A percentile compares a stretch with the other conserved stretches of the same genome.
phyloP scores from a whole-genome alignment of 148 eudicot genomes.

The Rhododendron vialii region DNA sequence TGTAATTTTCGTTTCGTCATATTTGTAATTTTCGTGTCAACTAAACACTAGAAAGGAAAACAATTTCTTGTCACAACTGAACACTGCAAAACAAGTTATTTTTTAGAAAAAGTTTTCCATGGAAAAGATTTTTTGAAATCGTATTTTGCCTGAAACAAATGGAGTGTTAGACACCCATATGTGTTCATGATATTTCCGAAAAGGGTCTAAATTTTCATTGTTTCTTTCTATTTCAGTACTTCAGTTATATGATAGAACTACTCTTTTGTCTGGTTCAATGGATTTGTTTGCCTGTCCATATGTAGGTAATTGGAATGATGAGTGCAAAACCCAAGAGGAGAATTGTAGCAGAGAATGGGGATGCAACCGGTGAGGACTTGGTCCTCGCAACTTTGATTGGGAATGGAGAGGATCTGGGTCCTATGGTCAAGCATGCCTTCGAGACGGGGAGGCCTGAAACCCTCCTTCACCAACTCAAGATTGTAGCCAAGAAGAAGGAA shows the following conservation, averaged over 20 bases:
- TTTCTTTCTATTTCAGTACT: background rate
- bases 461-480: conserved; percentile 71
- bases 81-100: no score
- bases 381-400: conserved; percentile 77
- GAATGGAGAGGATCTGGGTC: conserved; percentile 88
- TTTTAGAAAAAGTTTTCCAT: no score
- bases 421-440: conserved; percentile 79
- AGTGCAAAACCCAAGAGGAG: conserved; percentile 65
- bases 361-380: conserved; percentile 63
- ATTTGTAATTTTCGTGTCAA: no score
- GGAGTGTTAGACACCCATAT: background rate
- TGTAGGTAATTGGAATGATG: conserved; percentile 35
- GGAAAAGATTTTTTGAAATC: no score
- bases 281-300: background rate
- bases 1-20: no score
- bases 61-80: no score
- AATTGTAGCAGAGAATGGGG: conserved; percentile 66
- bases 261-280: background rate
- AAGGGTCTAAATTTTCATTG: background rate
- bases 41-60: no score
- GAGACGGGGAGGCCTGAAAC: conserved; percentile 73
- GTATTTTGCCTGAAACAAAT: no score
- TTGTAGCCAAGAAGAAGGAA: conserved; percentile 78
- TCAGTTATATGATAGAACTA: background rate
- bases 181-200: background rate